Base-by-base conservation (phyloP, 768 basidiomycete genomes). In the Mycena vulgaris region DNA sequence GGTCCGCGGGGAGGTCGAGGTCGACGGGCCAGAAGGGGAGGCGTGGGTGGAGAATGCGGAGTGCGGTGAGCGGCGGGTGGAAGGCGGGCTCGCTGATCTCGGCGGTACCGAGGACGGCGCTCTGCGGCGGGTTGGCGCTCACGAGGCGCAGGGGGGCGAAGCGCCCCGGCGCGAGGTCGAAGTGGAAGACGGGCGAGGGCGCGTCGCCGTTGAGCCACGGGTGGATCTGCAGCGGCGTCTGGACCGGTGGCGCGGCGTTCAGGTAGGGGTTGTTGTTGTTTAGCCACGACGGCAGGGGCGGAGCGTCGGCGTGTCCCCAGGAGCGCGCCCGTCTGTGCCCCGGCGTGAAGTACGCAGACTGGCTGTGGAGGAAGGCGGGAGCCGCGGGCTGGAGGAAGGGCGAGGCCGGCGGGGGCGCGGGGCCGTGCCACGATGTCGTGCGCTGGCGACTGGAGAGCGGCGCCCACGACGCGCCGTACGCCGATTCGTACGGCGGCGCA, bases 11-110 rank as follows among this genome's bases (percentile, higher is more conserved):
- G 27, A 71, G 61, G 55, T 81, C 76, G 51, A 86, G 63, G 68
- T 82, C 80, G 56, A 87, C 77, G 5, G 83, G 81, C 86, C 86
- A 87, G 10, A 79, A 64, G 1, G 81, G 80, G 47, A 86, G 76
- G 25, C 74, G 73, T 23, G 85, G 80, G 74, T 84, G 83, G 0
- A 78, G 70, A 78, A 87, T 83, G 48, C 80, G 80, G 81, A 87
- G 85, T 39, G 72, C 75, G 13, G 78, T 77, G 45, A 80, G 68
- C 0, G 81, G 67, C 2, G 86, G 86, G 61, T 81, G 76, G 28
- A 84, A 84, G 31, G 85, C 85, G 17, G 78, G 78, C 70, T 83
- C 76, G 9, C 52, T 48, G 3, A 86, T 79, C 31, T 85, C 82
- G 28, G 30, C 9, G 19, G 1, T 13, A 21, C 28, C 23, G 27